Conservation (phyloP, 1,284 basidiomycete species). For the Lignosus rhinocerotis region DNA sequence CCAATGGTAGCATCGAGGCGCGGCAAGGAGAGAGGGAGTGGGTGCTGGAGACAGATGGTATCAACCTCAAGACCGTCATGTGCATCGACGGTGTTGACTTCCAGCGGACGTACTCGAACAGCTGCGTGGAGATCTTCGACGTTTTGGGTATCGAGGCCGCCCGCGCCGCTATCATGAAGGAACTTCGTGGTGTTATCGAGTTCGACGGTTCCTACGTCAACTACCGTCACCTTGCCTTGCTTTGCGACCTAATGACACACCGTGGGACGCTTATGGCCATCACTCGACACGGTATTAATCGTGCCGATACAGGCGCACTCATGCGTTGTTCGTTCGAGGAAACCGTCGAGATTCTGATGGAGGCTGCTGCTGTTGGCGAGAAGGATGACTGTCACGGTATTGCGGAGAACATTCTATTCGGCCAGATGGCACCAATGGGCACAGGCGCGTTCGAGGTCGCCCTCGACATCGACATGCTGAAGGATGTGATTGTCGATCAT, state of each 20-base stretch:
- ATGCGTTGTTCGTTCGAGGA: constrained; percentile 99
- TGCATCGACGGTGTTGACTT: constrained; percentile 95
- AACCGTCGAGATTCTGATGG: constrained; percentile 98
- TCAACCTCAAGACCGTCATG: constrained; percentile 94
- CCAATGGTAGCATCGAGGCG: constrained; percentile 64
- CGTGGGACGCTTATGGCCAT: constrained; percentile 97
- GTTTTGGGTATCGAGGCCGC: constrained; percentile 99
- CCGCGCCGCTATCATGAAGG: constrained; percentile 90
- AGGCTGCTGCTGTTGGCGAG: constrained; percentile 97
- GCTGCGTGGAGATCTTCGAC: constrained; percentile 93
- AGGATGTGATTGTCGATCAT: constrained; percentile 98
- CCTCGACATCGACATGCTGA: constrained; percentile 97
- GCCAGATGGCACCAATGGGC: constrained; percentile 98
- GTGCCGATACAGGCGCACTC: constrained; percentile 94
- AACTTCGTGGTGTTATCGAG: constrained; percentile 93
- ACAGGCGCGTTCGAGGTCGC: constrained; percentile 95
- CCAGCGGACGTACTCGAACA: constrained; percentile 93
- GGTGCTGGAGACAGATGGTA: constrained; percentile 97
- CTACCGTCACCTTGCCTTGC: constrained; percentile 93
- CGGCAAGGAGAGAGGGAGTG: constrained; percentile 76
- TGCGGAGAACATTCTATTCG: constrained; percentile 98
- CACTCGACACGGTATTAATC: constrained; percentile 99
- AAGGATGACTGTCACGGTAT: constrained; percentile 98
- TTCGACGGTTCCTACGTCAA: constrained; percentile 99
- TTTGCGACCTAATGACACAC: constrained; percentile 99